Evolutionary conservation across 495 filamentous ascomycete species (phyloP), one percentile per base, ranked within the genome.

Genomic region (Aspergillus egyptiacus): DNA sequence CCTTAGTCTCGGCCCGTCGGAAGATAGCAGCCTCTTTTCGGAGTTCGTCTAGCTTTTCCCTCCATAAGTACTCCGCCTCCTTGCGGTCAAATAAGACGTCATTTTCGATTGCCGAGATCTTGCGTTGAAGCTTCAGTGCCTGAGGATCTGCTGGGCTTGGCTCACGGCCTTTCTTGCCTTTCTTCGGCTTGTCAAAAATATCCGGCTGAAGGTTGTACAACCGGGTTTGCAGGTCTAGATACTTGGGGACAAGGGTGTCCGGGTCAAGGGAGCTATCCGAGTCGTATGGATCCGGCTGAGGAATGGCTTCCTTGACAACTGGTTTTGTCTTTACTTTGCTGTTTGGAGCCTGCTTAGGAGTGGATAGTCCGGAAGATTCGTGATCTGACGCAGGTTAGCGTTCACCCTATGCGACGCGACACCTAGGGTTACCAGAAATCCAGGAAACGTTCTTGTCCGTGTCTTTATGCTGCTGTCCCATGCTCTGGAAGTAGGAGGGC

Each of bases 61-160:
- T 74, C 93, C 93, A 98, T 51, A 80, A 63, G 23, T 76, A 73
- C 35, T 94, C 82, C 1, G 90, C 91, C 48, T 86, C 73, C 38
- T 77, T 72, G 43, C 79, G 76, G 59, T 98, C 91, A 59, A 96
- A 95, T 7, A 98, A 68, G 2, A 93, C 75, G 59, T 98, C 93
- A 9, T 82, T 82, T 55, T 89, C 85, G 25, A 96, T 86, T 33
- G 77, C 78, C 8, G 81, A 76, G 15, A 95, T 70, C 60, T 89
- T 91, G 10, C 79, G 73, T 27, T 82, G 74, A 2, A 95, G 48
- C 44, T 81, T 86, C 11, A 72, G 73, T 32, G 81, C 68, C 52
- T 82, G 75, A 3, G 77, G 70, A 28, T 75, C 57, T 2, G 50
- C 43, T 22, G 49, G 53, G 9, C 59, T 36, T 30, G 48, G 50